phyloP scores from a whole-genome alignment of 768 basidiomycete genomes.

The Mycena amicta region DNA sequence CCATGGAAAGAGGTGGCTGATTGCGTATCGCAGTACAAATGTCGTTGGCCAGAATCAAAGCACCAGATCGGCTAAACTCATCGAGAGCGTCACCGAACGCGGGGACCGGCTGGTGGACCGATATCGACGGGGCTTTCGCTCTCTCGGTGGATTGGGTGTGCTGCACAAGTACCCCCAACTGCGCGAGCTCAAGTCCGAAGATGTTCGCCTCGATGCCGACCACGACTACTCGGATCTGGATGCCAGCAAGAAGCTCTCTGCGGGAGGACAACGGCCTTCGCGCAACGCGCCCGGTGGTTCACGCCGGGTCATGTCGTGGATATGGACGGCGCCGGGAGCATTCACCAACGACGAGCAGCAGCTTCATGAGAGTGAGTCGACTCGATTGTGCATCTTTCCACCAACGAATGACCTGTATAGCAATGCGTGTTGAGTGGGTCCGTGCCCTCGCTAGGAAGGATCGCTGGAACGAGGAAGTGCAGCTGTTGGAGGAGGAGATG shows the following conservation, averaged over 20 bases:
- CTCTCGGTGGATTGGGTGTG: neutral
- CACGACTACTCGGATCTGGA: neutral
- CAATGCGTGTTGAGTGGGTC: constrained; percentile 15
- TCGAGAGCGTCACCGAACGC: neutral
- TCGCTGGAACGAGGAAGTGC: constrained; percentile 17
- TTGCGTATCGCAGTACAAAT: constrained; percentile 28
- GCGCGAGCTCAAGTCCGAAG: neutral
- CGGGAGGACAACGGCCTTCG: neutral
- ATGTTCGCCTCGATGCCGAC: neutral
- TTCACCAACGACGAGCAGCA: neutral
- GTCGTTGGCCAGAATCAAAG: constrained; percentile 25
- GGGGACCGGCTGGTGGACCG: neutral
- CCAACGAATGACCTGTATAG: neutral
- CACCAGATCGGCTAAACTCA: constrained; percentile 10
- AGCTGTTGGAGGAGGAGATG: constrained; percentile 23
- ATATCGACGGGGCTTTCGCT: neutral
- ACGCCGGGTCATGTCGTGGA: constrained; percentile 9
- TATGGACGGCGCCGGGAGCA: constrained; percentile 2
- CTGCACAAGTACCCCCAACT: neutral
- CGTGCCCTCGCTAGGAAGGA: constrained; percentile 7
- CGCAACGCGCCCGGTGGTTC: neutral
- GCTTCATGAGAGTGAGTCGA: constrained; percentile 11
- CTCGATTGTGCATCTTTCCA: neutral
- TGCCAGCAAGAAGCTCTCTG: neutral
- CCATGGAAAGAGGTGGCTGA: constrained; percentile 21